Percentiles rank a stretch among this genome's conserved stretches.
These are phyloP conservation scores for Paecilomyces niveus DNA, from an alignment of 2,329 filamentous ascomycete genomes.

Conservation along the genomic window DNA sequence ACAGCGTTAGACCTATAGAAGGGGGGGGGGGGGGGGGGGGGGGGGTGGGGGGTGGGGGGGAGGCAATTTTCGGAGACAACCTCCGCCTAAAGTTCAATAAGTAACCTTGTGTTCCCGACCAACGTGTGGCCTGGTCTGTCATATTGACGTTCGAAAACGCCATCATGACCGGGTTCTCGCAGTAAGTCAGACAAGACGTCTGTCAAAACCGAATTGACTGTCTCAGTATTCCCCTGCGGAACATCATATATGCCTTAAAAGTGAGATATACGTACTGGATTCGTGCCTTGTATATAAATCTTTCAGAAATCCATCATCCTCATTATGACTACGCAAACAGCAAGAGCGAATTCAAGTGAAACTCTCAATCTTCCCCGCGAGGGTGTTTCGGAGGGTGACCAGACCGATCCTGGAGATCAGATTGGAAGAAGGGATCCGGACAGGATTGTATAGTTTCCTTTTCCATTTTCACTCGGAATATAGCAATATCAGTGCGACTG, in stretches of 20 bases:
- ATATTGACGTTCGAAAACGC: background rate
- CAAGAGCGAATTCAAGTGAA: background rate
- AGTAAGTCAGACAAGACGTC: background rate
- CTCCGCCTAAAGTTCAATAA: background rate
- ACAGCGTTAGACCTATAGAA: conserved; percentile 34
- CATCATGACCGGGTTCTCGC: background rate
- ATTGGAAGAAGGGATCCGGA: background rate
- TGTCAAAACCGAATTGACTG: background rate
- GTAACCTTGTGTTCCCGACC: background rate
- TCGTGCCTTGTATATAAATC: background rate
- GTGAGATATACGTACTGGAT: background rate
- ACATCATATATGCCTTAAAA: background rate
- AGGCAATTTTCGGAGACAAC: conserved; percentile 9
- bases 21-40: too few relatives aligned
- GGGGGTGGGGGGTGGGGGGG: too few relatives aligned
- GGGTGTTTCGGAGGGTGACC: background rate
- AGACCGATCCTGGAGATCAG: background rate
- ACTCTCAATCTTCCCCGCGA: background rate
- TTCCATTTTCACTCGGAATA: background rate
- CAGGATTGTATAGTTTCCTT: background rate
- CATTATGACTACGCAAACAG: background rate
- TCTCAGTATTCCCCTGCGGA: background rate
- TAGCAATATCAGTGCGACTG: background rate
- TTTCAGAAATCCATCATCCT: background rate
- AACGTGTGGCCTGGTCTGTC: background rate